These are phyloP conservation scores for Tylopilus intermedius DNA, from an alignment of 768 basidiomycete genomes.

Conservation along the genomic window DNA sequence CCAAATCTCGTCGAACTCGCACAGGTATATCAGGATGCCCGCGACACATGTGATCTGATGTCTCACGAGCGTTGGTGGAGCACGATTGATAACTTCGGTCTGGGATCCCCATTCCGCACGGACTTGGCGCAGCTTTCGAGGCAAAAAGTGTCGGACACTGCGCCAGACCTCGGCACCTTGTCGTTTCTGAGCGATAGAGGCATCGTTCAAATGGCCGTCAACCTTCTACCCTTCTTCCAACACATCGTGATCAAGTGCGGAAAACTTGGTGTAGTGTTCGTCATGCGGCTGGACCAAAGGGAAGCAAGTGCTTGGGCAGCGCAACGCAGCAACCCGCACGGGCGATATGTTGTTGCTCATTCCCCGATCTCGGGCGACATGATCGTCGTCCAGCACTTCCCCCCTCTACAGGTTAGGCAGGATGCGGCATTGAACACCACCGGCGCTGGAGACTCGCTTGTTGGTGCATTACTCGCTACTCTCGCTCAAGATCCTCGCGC, in stretches of 20 bases:
- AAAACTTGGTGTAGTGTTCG: slow-evolving; percentile 56
- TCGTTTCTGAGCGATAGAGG: slow-evolving; percentile 67
- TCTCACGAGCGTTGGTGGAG: slow-evolving; percentile 61
- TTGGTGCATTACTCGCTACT: slow-evolving; percentile 73
- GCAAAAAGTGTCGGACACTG: slow-evolving; percentile 38
- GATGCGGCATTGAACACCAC: slow-evolving; percentile 64
- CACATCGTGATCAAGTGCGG: slow-evolving; percentile 86
- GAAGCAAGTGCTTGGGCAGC: slow-evolving; percentile 46
- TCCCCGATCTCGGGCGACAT: slow-evolving; percentile 42
- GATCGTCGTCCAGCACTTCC: slow-evolving; percentile 70
- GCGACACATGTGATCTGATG: slow-evolving; percentile 45
- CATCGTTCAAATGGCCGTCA: slow-evolving; percentile 72
- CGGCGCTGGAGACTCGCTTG: slow-evolving; percentile 89
- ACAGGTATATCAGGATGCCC: slow-evolving; percentile 50
- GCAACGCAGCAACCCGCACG: slow-evolving; percentile 41
- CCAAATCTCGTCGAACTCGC: slow-evolving; percentile 83
- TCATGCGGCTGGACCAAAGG: slow-evolving; percentile 47
- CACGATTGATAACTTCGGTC: slow-evolving; percentile 54
- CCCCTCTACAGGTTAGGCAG: slow-evolving; percentile 42
- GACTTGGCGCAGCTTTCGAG: slow-evolving; percentile 60
- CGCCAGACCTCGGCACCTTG: slow-evolving; percentile 41
- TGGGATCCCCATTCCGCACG: slow-evolving; percentile 63
- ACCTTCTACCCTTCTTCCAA: slow-evolving; percentile 80
- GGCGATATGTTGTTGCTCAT: slow-evolving; percentile 49
- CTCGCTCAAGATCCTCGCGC: slow-evolving; percentile 42